Conservation (phyloP, 1,139 yeast species). For the Zygosaccharomyces pseudobailii region DNA sequence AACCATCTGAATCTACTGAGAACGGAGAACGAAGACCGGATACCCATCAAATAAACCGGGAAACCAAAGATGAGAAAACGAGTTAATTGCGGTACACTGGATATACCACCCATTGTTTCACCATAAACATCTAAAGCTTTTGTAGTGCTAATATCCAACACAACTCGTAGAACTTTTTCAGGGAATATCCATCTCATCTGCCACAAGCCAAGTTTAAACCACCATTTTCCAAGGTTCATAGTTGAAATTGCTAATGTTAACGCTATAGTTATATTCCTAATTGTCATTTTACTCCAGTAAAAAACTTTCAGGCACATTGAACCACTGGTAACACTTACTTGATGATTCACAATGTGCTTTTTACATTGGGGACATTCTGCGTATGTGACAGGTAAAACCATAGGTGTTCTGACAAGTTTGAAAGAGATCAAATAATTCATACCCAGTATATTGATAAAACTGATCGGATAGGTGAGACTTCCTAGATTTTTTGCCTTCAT, state of each 20-base stretch:
- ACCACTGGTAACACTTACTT: conserved; percentile 9
- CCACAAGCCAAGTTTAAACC: conserved; percentile 20
- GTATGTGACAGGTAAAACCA: conserved; percentile 14
- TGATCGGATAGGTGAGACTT: conserved; percentile 1
- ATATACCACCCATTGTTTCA: conserved; percentile 16
- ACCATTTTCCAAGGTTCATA: conserved; percentile 16
- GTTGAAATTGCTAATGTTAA: conserved; percentile 9
- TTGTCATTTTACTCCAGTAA: conserved; percentile 5
- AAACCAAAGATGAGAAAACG: conserved; percentile 15
- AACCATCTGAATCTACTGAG: conserved; percentile 11
- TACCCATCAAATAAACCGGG: conserved; percentile 15
- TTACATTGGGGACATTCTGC: conserved; percentile 23
- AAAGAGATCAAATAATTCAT: neutral
- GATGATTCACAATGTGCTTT: conserved; percentile 10
- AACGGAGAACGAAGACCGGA: conserved; percentile 11
- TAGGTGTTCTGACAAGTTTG: neutral
- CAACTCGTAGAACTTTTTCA: conserved; percentile 30
- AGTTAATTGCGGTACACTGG: conserved; percentile 19
- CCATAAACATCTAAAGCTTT: conserved; percentile 21
- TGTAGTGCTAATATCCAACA: conserved; percentile 35
- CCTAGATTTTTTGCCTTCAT: neutral
- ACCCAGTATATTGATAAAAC: conserved; percentile 7
- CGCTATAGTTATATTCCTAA: conserved; percentile 13
- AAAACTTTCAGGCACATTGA: conserved; percentile 8
- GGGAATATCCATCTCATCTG: conserved; percentile 28